phyloP scores from a whole-genome alignment of 2,329 filamentous ascomycete species.

The Emydomyces testavorans region DNA sequence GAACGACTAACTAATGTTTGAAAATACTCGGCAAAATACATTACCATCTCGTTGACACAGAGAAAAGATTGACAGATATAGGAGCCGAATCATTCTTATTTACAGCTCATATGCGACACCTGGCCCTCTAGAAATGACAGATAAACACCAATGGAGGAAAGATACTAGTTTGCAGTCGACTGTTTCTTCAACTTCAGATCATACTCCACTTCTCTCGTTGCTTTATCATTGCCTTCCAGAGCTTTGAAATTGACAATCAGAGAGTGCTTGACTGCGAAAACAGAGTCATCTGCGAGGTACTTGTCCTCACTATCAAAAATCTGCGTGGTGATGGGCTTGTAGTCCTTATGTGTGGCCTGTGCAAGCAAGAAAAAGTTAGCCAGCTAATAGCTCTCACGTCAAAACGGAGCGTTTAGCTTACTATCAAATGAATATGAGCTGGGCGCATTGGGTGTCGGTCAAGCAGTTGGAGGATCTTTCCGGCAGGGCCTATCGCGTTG shows the following conservation, averaged over 20 bases:
- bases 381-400: background rate
- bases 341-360: conserved; percentile 9
- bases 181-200: conserved; percentile 23
- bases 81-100: no score
- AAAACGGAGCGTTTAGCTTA: conserved; percentile 26
- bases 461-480: conserved; percentile 46
- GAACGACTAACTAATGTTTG: background rate
- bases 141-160: background rate
- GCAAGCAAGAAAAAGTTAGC: conserved; percentile 4
- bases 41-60: no score
- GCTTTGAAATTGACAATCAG: conserved; percentile 47
- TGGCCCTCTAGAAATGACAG: background rate
- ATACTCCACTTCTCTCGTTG: conserved; percentile 44
- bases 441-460: conserved; percentile 52
- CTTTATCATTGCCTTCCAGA: conserved; percentile 41
- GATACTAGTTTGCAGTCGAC: background rate
- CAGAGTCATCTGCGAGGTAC: conserved; percentile 49
- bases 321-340: conserved; percentile 55
- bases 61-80: no score
- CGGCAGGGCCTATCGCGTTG: conserved; percentile 41
- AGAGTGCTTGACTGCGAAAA: conserved; percentile 50
- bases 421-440: conserved; percentile 53
- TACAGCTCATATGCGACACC: background rate
- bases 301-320: conserved; percentile 59
- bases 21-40: no score